Base-by-base conservation (phyloP, 306 rosid genomes). In the Acacia acuminata region DNA sequence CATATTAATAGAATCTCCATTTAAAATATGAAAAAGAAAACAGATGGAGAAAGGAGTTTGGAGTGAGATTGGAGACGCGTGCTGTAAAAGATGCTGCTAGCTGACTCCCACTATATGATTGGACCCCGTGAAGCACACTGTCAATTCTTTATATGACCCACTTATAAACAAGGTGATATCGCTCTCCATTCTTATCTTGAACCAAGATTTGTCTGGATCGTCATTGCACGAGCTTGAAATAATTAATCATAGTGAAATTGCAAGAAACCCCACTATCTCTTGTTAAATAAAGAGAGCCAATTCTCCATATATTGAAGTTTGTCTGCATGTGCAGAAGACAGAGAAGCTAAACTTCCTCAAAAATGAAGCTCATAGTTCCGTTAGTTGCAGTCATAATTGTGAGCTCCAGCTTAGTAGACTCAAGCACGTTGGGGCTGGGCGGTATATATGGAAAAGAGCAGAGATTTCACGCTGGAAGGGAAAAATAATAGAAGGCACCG, bases 391-490 rank as follows among this genome's bases (percentile, higher is more conserved):
- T 69, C 70, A 82, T 82, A 76, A 51, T 84, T 80, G 75, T 85
- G 77, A 77, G 73, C 72, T 79, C 70, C 58, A 48, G 74, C 82
- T 74, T 75, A 56, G 89, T 83, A 11, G 89, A 78, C 36, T 81
- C 90, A 15, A 73, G 82, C 55, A 83, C 86, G 66, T 82, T 53
- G 13, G 78, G 70, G 53, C 11, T 88, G 61, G 89, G 89, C 68
- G 90, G 91, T 43, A 84, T 76, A 53, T 82, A 78, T 68, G 88
- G 89, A 38, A 88, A 84, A 80, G 90, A 85, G 84, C 87, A 88
- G 73, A 79, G 79, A 63, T 86, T 78, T 79, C 81, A 7, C 15
- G 63, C 13, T 50, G 71, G 84, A 72, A 76, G 66, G 8, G 87
- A 44, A 83, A 85, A 78, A 30, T 67, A 11, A 77, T 80, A 44